A percentile compares a stretch with the other conserved stretches of the same genome.
phyloP scores from a whole-genome alignment of 2,329 filamentous ascomycete species.

The Fusarium cyanostomum region DNA sequence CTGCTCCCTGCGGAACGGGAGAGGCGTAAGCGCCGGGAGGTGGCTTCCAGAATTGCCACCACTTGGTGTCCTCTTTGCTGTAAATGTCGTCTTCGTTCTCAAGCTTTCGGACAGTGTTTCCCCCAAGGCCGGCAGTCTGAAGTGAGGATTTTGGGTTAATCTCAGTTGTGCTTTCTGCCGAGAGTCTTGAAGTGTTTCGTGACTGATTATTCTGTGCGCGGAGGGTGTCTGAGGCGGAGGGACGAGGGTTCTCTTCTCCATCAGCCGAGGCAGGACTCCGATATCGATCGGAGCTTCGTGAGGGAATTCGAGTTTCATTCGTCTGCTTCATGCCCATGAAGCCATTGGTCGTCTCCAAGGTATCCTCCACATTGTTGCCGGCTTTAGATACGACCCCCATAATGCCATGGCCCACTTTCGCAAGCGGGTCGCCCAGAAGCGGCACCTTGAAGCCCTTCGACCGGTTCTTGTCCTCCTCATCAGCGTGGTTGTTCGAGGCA shows the following conservation, averaged over 20 bases:
- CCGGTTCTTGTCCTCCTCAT: slow-evolving; percentile 38
- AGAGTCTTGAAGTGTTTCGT: slow-evolving; percentile 50
- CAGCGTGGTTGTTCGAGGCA: slow-evolving; percentile 5
- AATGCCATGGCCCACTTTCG: slow-evolving; percentile 62
- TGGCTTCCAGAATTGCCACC: slow-evolving; percentile 73
- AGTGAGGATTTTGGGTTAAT: slow-evolving; percentile 22
- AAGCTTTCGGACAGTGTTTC: slow-evolving; percentile 64
- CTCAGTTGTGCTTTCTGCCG: slow-evolving; percentile 50
- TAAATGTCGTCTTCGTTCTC: slow-evolving; percentile 61
- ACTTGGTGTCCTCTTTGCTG: slow-evolving; percentile 56
- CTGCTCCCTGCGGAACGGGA: slow-evolving; percentile 67
- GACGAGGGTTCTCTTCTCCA: slow-evolving; percentile 38
- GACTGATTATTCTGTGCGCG: slow-evolving; percentile 50
- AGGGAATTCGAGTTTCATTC: slow-evolving; percentile 1
- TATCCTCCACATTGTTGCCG: slow-evolving; percentile 60
- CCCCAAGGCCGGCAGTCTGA: slow-evolving; percentile 22
- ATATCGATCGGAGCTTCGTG: slow-evolving; percentile 40
- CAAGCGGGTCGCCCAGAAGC: slow-evolving; percentile 50
- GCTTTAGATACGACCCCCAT: slow-evolving; percentile 56
- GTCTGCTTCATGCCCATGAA: slow-evolving; percentile 49
- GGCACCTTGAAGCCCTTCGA: slow-evolving; percentile 45
- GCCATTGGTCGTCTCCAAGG: slow-evolving; percentile 65
- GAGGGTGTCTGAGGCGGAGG: slow-evolving; percentile 41
- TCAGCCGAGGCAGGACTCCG: slow-evolving; percentile 47
- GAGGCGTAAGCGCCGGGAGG: slow-evolving; percentile 69